These are phyloP conservation scores for Artemisia annua DNA, from an alignment of 129 eudicot genomes.

Conservation along the genomic window DNA sequence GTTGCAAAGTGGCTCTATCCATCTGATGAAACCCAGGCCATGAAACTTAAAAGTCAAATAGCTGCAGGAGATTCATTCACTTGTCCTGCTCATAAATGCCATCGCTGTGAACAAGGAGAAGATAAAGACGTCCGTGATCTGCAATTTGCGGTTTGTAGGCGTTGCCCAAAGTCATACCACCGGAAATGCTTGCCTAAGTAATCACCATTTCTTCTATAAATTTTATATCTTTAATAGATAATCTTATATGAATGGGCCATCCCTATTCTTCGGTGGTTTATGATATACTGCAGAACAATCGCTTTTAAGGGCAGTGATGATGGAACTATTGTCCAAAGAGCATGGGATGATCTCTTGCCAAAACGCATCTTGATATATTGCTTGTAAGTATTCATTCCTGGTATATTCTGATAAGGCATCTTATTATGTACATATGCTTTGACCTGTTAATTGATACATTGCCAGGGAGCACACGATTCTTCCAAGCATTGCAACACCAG, in stretches of 20 bases:
- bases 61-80: constrained; percentile 70
- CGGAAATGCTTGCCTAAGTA: constrained; percentile 85
- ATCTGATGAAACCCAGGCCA: constrained; percentile 39
- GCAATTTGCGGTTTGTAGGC: constrained; percentile 85
- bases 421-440: neutral
- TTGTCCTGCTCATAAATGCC: constrained; percentile 78
- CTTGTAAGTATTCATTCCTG: constrained; percentile 47
- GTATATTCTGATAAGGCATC: neutral
- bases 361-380: constrained; percentile 80
- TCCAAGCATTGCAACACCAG: constrained; percentile 55
- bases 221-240: neutral
- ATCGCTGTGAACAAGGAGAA: constrained; percentile 55
- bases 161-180: constrained; percentile 90
- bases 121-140: constrained; percentile 42
- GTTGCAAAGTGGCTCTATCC: constrained; percentile 53
- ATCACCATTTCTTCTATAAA: neutral
- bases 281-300: constrained; percentile 41
- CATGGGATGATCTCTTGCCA: constrained; percentile 72
- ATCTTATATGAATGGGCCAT: constrained; percentile 11
- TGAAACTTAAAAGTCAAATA: constrained; percentile 45
- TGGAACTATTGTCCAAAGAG: constrained; percentile 47
- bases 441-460: constrained; percentile 7
- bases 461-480: constrained; percentile 78
- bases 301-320: constrained; percentile 39
- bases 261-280: neutral